Conservation (phyloP, 345 rosid genomes). For the Acer campestre region DNA sequence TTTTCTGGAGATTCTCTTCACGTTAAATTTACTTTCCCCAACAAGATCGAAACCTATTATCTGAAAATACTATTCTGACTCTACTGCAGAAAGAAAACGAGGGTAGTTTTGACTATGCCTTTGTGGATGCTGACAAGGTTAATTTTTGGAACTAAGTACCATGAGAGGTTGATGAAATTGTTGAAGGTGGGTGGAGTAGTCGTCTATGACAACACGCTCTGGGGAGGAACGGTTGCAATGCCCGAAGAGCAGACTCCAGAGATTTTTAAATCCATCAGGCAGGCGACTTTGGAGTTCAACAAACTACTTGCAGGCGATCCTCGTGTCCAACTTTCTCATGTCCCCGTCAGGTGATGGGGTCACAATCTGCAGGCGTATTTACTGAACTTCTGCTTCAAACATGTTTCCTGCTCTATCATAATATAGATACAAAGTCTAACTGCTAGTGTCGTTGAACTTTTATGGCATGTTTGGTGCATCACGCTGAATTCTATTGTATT, state of each 20-base stretch:
- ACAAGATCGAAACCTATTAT: too few relatives aligned
- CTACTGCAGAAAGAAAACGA: conserved; percentile 30
- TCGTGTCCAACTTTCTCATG: conserved; percentile 55
- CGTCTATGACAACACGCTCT: conserved; percentile 48
- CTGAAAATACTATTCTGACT: not conserved
- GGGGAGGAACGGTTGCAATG: conserved; percentile 45
- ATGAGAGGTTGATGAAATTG: conserved; percentile 42
- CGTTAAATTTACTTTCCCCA: too few relatives aligned
- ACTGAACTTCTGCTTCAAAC: too few relatives aligned
- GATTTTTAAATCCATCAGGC: conserved; percentile 22
- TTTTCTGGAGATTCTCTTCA: too few relatives aligned
- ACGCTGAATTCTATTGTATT: too few relatives aligned
- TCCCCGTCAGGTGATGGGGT: conserved; percentile 69
- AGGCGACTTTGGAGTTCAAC: conserved; percentile 41
- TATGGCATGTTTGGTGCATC: too few relatives aligned
- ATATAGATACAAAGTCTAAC: too few relatives aligned
- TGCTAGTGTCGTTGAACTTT: too few relatives aligned
- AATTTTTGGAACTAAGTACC: conserved; percentile 45
- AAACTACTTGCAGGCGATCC: conserved; percentile 50
- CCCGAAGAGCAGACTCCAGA: conserved; percentile 30
- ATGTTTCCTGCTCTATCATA: too few relatives aligned
- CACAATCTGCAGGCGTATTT: conserved; percentile 52
- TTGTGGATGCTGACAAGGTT: conserved; percentile 50
- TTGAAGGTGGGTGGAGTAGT: conserved; percentile 46
- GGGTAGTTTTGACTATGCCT: conserved; percentile 52